Evolutionary conservation across 352 stramenopile species (phyloP).

Genomic region (Stramenopiles sp.): DNA sequence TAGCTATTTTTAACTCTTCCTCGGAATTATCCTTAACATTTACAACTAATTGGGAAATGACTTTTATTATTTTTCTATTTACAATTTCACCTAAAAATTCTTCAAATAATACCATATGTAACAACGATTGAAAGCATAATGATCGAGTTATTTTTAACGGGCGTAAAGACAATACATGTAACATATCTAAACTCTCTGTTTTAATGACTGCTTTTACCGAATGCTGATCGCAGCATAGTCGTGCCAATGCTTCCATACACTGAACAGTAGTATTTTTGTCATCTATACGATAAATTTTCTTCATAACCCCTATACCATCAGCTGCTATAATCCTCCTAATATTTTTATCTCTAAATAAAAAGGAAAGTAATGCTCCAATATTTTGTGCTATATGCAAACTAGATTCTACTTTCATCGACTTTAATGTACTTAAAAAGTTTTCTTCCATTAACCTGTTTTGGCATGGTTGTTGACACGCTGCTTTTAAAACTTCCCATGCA

Average conservation of each 20-base stretch:
- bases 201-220: background rate
- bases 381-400: background rate
- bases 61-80: background rate
- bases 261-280: background rate
- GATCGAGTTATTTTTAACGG: background rate
- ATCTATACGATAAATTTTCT: conserved; percentile 8
- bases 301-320: background rate
- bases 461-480: background rate
- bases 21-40: background rate
- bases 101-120: background rate
- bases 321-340: background rate
- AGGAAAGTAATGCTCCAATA: background rate
- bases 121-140: background rate
- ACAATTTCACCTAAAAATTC: background rate
- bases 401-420: background rate
- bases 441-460: conserved; percentile 1
- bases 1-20: background rate
- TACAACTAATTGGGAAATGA: background rate
- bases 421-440: conserved; percentile 4
- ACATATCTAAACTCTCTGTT: background rate
- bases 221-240: background rate
- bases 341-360: background rate
- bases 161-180: background rate
- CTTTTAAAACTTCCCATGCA: background rate
- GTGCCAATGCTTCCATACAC: background rate